Evolutionary conservation across 345 rosid genomes (phyloP), one percentile per base, ranked within the genome.

Genomic region (Capsella bursapastoris): DNA sequence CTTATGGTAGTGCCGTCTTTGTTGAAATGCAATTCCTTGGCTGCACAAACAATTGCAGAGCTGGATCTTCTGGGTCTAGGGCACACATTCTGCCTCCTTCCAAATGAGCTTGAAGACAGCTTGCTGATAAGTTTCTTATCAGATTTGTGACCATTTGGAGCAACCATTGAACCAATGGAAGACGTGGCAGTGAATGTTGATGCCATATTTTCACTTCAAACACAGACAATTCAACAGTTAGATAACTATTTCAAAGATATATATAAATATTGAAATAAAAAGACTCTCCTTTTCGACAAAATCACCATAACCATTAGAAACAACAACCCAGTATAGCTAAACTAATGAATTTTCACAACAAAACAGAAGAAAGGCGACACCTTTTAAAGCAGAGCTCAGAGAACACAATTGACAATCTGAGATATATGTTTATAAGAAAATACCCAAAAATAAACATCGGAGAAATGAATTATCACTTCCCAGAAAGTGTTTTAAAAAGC

Each of bases 11-110:
- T 77, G 3, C 99, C 99, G 49, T 96, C 99, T 83, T 84, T 92
- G 83, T 92, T 95, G 84, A 95, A 96, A 82, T 92, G 88, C 80
- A 96, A 76, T 49, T 96, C 97, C 82, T 96, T 96, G 32, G 99
- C 97, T 45, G 97, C 98, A 75, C 59, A 86, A 10, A 92, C 77
- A 82, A 81, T 88, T 13, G 87, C 83, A 10, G 84, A 64, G 5
- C 82, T 74, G 13, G 90, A 61, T 71, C 81, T 89, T 10, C 83
- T 80, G 7, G 68, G 75, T 29, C 84, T 65, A 9, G 84, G 82
- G 32, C 79, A 84, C 35, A 79, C 84, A 63, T 63, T 84, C 44
- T 78, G 90, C 44, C 87, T 84, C 69, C 85, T 79, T 37, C 83
- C 85, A 31, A 95, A 84, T 3, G 93, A 65, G 76, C 70, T 73